Conservation (phyloP, 768 basidiomycete species). For the Kockovaella imperatae region DNA sequence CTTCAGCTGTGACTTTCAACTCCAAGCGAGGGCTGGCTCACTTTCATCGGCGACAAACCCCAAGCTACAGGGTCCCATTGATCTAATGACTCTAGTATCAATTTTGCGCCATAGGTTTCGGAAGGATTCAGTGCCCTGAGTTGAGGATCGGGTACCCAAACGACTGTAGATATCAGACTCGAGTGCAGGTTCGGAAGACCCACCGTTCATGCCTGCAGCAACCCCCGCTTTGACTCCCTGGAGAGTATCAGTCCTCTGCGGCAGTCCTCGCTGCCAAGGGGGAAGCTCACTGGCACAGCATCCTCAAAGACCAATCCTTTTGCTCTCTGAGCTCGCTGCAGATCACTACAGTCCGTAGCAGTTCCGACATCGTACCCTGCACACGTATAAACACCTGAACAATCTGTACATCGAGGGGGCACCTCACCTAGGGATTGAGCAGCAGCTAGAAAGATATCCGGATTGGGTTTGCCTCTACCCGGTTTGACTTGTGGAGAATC, state of each 20-base stretch:
- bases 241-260: not conserved
- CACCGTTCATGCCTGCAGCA: conserved; percentile 43
- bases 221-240: conserved; percentile 41
- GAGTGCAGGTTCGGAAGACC: conserved; percentile 1
- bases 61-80: conserved; percentile 35
- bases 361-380: conserved; percentile 38
- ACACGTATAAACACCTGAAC: not conserved
- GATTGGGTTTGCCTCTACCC: conserved; percentile 41
- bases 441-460: conserved; percentile 43
- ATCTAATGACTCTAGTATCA: conserved; percentile 28
- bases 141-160: conserved; percentile 40
- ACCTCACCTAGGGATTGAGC: conserved; percentile 36
- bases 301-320: conserved; percentile 43
- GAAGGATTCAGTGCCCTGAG: conserved; percentile 33
- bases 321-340: conserved; percentile 25
- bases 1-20: too few relatives aligned
- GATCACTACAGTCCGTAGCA: conserved; percentile 24
- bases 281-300: conserved; percentile 28
- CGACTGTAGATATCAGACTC: conserved; percentile 15
- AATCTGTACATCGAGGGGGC: not conserved
- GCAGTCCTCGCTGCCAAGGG: not conserved
- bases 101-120: conserved; percentile 32
- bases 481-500: conserved; percentile 37
- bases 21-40: conserved; percentile 6
- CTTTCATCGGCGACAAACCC: conserved; percentile 24